Conservation (phyloP, 768 basidiomycete species). For the Tulasnella sp. region DNA sequence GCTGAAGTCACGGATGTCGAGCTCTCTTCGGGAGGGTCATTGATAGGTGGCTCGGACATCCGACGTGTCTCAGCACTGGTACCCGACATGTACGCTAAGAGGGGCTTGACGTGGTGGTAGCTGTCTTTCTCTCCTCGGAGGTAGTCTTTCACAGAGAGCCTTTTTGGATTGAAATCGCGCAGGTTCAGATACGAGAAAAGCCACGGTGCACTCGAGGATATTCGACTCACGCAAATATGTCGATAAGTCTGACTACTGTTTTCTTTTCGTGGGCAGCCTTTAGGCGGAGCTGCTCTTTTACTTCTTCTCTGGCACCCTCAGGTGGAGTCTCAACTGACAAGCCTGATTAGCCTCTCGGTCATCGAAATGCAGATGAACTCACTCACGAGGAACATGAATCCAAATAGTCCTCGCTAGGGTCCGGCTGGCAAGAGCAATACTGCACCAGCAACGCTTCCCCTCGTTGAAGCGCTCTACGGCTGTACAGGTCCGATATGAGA, state of each 20-base stretch:
- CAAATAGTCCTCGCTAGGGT: constrained; percentile 53
- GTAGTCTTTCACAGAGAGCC: constrained; percentile 73
- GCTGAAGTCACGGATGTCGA: neutral
- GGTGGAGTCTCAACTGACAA: neutral
- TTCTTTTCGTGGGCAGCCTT: constrained; percentile 66
- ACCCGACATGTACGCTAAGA: constrained; percentile 54
- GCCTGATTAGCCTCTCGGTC: neutral
- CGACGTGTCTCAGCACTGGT: constrained; percentile 32
- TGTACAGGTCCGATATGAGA: constrained; percentile 48
- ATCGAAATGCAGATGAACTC: neutral
- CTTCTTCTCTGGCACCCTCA: neutral
- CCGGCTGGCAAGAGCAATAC: constrained; percentile 50
- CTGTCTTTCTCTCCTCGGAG: constrained; percentile 57
- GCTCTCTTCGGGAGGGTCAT: neutral
- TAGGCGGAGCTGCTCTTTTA: constrained; percentile 32
- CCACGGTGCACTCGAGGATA: too few relatives aligned
- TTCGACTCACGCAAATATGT: constrained; percentile 54
- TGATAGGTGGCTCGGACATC: neutral
- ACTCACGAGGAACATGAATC: constrained; percentile 67
- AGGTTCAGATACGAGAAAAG: neutral
- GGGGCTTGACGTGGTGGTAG: constrained; percentile 47
- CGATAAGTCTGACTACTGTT: constrained; percentile 67
- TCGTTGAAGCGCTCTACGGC: constrained; percentile 58
- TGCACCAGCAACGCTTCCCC: constrained; percentile 68
- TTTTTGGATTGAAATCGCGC: neutral